Evolutionary conservation across 345 rosid species (phyloP), one percentile per base, ranked within the genome.

Genomic region (Populus pruinosa): DNA sequence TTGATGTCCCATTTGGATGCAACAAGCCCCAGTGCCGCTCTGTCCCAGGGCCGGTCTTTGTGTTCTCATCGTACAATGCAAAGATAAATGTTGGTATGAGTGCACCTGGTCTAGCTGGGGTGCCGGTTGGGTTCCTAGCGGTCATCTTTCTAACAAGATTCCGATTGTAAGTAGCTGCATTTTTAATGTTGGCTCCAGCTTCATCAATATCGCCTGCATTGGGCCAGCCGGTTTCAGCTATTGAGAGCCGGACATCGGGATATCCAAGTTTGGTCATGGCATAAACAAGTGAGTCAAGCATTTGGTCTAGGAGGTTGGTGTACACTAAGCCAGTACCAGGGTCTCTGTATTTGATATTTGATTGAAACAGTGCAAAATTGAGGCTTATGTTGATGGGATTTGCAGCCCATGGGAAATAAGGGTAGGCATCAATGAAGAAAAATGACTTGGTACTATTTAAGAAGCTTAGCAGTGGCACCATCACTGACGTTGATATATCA

Each of bases 171-270:
- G 85, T 87, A 7, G 96, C 96, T 1, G 98, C 96, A 68, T 94
- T 92, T 78, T 83, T 79, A 36, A 86, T 68, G 70, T 87, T 94
- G 0, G 93, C 96, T 6, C 97, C 97, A 1, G 80, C 76, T 81
- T 94, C 87, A 8, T 88, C 90, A 4, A 90, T 71, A 75, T 94
- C 97, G 6, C 98, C 97, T 0, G 81, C 61, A 36, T 82, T 86
- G 25, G 98, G 97, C 98, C 97, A 94, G 3, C 98, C 98, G 8
- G 98, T 94, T 85, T 91, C 97, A 0, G 98, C 82, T 53, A 94
- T 91, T 0, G 85, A 78, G 4, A 94, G 78, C 38, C 76, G 81
- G 84, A 91, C 76, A 17, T 85, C 49, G 0, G 82, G 86, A 85
- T 75, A 90, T 17, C 97, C 97, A 0, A 92, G 91, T 82, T 78